Evolutionary conservation across 345 rosid genomes (phyloP).

Genomic region (Rhizophora apiculata): DNA sequence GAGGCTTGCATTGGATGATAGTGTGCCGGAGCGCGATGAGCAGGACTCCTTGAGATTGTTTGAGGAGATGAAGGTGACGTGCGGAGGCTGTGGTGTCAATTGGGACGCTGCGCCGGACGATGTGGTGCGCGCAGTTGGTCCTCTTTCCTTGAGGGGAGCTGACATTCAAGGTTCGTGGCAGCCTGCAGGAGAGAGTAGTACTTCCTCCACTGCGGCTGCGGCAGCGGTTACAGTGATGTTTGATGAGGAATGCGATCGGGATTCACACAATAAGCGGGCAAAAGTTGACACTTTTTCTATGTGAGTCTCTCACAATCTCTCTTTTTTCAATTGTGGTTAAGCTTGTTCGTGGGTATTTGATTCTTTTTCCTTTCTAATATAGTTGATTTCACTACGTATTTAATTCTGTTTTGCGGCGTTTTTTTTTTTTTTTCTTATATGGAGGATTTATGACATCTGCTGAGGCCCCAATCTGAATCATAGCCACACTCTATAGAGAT

Average conservation of each 20-base stretch:
- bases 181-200: slow-evolving; percentile 61
- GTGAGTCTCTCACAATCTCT: slow-evolving; percentile 37
- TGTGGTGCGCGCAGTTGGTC: background rate
- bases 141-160: slow-evolving; percentile 19
- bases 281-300: slow-evolving; percentile 46
- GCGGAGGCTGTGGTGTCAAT: slow-evolving; percentile 13
- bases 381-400: no score
- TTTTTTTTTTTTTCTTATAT: no score
- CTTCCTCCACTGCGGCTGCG: slow-evolving; percentile 23
- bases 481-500: background rate
- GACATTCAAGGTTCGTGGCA: slow-evolving; percentile 17
- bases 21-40: slow-evolving; percentile 12
- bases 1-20: slow-evolving; percentile 10
- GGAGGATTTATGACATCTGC: background rate
- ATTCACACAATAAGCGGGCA: slow-evolving; percentile 64
- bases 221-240: slow-evolving; percentile 21
- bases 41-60: slow-evolving; percentile 23
- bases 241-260: slow-evolving; percentile 38
- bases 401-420: background rate
- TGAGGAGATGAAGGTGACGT: slow-evolving; percentile 36
- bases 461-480: background rate
- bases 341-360: background rate
- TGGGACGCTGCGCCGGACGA: slow-evolving; percentile 27
- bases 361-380: background rate
- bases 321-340: background rate